phyloP scores from a whole-genome alignment of 139 green algal species.

The Tetraselmis chui region DNA sequence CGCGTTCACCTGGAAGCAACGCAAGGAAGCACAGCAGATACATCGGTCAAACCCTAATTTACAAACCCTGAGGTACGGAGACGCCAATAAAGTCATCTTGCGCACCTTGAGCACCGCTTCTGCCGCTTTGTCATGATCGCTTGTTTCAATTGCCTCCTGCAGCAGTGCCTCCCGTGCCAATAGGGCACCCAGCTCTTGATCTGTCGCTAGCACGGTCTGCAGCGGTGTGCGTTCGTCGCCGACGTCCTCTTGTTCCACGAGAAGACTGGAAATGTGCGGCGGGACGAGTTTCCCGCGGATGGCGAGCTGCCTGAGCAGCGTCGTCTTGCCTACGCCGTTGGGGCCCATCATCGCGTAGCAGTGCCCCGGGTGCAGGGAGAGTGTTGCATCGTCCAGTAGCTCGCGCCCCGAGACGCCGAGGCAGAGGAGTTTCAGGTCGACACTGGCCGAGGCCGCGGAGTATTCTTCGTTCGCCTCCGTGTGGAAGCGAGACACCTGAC shows the following conservation, averaged over 20 bases:
- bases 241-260: background rate
- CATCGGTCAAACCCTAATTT: too few species aligned
- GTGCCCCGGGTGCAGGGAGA: background rate
- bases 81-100: too few species aligned
- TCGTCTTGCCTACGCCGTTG: conserved; percentile 52
- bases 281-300: background rate
- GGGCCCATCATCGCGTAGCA: conserved; percentile 58
- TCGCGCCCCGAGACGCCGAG: background rate
- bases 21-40: too few species aligned
- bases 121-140: background rate
- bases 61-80: too few species aligned
- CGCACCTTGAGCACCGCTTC: background rate
- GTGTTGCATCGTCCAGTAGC: background rate
- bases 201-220: background rate
- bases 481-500: background rate
- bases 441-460: background rate
- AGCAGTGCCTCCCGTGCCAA: background rate
- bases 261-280: background rate
- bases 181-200: background rate
- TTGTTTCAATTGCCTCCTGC: background rate
- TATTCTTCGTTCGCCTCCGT: background rate
- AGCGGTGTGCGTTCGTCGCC: conserved; percentile 31
- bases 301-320: conserved; percentile 35
- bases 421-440: background rate
- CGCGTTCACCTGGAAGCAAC: background rate